A percentile compares a stretch with the other conserved stretches of the same genome.
These are phyloP conservation scores for Apiospora koreana DNA, from an alignment of 2,329 filamentous ascomycete genomes.

Conservation along the genomic window DNA sequence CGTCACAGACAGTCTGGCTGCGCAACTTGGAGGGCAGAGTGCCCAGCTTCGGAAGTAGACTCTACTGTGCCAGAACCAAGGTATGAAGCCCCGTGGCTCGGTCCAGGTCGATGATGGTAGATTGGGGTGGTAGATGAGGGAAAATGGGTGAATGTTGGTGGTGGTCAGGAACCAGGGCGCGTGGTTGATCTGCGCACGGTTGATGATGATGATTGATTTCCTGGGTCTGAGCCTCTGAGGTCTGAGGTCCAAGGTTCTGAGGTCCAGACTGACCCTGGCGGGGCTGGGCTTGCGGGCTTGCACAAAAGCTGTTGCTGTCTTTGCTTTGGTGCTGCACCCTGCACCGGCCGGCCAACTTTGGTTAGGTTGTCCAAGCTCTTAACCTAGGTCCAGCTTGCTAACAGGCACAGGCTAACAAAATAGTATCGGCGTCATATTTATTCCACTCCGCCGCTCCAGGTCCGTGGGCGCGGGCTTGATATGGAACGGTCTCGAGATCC, in stretches of 20 bases:
- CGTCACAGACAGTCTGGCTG: background rate
- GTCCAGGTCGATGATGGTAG: background rate
- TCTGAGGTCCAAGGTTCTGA: background rate
- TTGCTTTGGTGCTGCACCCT: background rate
- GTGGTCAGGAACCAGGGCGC: conserved; percentile 1
- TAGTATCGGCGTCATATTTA: conserved; percentile 1
- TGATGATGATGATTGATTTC: conserved; percentile 7
- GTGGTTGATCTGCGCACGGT: conserved; percentile 2
- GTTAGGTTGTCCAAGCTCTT: background rate
- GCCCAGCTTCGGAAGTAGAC: background rate
- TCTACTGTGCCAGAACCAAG: background rate
- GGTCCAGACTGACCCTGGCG: background rate
- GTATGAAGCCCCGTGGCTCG: background rate
- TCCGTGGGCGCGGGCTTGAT: background rate
- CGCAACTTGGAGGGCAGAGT: background rate
- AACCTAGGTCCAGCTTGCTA: background rate
- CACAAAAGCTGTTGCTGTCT: background rate
- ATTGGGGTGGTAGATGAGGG: background rate
- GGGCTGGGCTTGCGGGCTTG: background rate
- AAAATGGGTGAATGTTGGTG: background rate
- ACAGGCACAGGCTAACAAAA: no score
- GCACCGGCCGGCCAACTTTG: background rate
- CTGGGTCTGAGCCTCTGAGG: background rate
- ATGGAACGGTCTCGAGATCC: background rate
- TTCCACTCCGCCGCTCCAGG: conserved; percentile 5